Percentiles rank a stretch among this genome's conserved stretches.
Evolutionary conservation across 495 filamentous ascomycete genomes (phyloP).

Genomic region (Pseudotulostoma volvatum): DNA sequence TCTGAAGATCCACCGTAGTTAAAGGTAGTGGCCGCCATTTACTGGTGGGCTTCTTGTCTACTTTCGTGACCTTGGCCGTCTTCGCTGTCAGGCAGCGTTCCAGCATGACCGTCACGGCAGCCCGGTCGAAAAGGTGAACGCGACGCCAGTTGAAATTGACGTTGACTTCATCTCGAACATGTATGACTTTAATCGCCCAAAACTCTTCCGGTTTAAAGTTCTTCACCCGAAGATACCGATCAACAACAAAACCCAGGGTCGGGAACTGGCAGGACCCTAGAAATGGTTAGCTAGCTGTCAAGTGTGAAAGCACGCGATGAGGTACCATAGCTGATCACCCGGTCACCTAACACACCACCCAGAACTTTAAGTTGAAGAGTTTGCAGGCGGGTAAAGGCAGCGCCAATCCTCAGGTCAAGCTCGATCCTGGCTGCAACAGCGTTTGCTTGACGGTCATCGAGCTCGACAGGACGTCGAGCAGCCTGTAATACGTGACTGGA

Average conservation of each 20-base stretch:
- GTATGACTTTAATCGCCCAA: slow-evolving; percentile 78
- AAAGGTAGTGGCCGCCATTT: slow-evolving; percentile 89
- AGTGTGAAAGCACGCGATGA: background rate
- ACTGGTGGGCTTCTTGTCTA: slow-evolving; percentile 77
- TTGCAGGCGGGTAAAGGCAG: slow-evolving; percentile 78
- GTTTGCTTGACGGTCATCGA: slow-evolving; percentile 76
- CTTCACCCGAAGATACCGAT: slow-evolving; percentile 78
- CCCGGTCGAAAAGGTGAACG: slow-evolving; percentile 72
- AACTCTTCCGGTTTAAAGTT: slow-evolving; percentile 89
- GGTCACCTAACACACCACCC: slow-evolving; percentile 40
- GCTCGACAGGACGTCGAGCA: slow-evolving; percentile 52
- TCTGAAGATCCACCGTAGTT: slow-evolving; percentile 97
- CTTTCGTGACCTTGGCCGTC: slow-evolving; percentile 60
- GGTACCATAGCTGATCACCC: slow-evolving; percentile 74
- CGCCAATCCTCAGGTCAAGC: slow-evolving; percentile 80
- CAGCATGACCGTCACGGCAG: slow-evolving; percentile 62
- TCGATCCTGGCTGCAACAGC: slow-evolving; percentile 85
- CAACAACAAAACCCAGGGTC: slow-evolving; percentile 90
- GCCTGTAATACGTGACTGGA: slow-evolving; percentile 64
- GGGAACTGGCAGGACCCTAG: slow-evolving; percentile 92
- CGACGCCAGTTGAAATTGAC: slow-evolving; percentile 79
- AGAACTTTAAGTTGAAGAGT: slow-evolving; percentile 57
- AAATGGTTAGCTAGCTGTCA: slow-evolving; percentile 8
- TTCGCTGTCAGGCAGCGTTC: slow-evolving; percentile 71
- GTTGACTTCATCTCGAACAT: slow-evolving; percentile 57